Evolutionary conservation across 257 asterid genomes (phyloP).

Genomic region (Apocynum venetum): DNA sequence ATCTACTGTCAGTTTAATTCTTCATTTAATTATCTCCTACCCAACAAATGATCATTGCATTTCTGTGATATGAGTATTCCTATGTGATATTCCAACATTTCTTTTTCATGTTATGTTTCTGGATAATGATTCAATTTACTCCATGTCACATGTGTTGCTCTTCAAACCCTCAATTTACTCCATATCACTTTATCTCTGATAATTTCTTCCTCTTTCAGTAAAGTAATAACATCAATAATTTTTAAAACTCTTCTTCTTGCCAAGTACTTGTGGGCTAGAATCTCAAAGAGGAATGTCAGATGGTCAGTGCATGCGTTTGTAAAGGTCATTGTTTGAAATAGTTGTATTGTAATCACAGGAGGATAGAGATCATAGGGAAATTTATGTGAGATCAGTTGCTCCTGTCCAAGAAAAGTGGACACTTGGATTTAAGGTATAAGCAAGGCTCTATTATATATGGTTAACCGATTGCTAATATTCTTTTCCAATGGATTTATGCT

Average conservation of each 20-base stretch:
- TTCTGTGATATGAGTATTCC: background rate
- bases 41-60: background rate
- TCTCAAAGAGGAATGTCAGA: background rate
- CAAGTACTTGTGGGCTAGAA: background rate
- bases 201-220: background rate
- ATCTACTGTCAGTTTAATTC: slow-evolving; percentile 19
- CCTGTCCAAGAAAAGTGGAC: slow-evolving; percentile 63
- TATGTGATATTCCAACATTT: background rate
- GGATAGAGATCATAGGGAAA: slow-evolving; percentile 1
- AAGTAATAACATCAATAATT: background rate
- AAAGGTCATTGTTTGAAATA: background rate
- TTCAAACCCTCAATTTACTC: background rate
- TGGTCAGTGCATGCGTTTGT: background rate
- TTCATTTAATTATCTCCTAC: background rate
- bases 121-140: background rate
- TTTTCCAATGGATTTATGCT: background rate
- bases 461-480: background rate
- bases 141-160: background rate
- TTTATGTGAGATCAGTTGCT: slow-evolving; percentile 32
- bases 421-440: slow-evolving; percentile 71
- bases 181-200: background rate
- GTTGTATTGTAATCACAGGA: slow-evolving; percentile 7
- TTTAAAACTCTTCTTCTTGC: background rate
- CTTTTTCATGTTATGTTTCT: background rate
- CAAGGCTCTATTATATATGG: slow-evolving; percentile 2